Conservation (phyloP, 2,329 filamentous ascomycete genomes). For the Phaeosphaeriaceae sp. region DNA sequence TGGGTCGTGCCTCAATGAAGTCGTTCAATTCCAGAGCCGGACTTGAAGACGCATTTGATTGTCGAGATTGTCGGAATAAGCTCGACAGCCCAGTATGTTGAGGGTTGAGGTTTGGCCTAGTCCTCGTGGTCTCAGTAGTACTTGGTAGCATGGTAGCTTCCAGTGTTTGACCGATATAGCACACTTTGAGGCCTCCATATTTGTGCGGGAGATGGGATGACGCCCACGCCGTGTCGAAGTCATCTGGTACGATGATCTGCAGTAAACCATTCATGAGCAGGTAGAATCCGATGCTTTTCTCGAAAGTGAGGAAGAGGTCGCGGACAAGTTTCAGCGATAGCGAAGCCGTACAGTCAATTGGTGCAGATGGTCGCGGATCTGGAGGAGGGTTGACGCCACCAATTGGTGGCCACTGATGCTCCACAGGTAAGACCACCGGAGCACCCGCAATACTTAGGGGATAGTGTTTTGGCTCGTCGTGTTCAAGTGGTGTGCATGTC, state of each 20-base stretch:
- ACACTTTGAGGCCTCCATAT: slow-evolving; percentile 24
- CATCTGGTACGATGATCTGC: slow-evolving; percentile 21
- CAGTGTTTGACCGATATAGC: slow-evolving; percentile 20
- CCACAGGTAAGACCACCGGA: slow-evolving; percentile 25
- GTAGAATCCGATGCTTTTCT: slow-evolving; percentile 26
- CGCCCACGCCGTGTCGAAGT: slow-evolving; percentile 23
- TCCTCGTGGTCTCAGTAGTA: slow-evolving; percentile 12
- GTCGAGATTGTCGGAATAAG: slow-evolving; percentile 8
- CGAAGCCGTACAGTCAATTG: slow-evolving; percentile 13
- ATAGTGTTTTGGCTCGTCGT: slow-evolving; percentile 9
- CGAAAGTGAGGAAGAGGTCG: slow-evolving; percentile 25
- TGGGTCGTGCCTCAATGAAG: slow-evolving; percentile 25
- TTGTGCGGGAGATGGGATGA: slow-evolving; percentile 26
- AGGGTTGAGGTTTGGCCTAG: not conserved
- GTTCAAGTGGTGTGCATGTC: slow-evolving; percentile 22
- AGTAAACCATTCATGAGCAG: slow-evolving; percentile 21
- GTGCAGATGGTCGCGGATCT: slow-evolving; percentile 20
- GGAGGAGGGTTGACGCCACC: slow-evolving; percentile 23
- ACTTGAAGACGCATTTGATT: not conserved
- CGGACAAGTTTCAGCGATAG: slow-evolving; percentile 14
- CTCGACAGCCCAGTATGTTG: slow-evolving; percentile 7
- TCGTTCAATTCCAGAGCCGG: slow-evolving; percentile 21
- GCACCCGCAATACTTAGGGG: slow-evolving; percentile 21
- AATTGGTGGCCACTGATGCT: slow-evolving; percentile 25
- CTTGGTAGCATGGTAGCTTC: slow-evolving; percentile 20